Percentiles rank a stretch among this genome's conserved stretches.
These are phyloP conservation scores for Metschnikowia hibisci DNA, from an alignment of 805 yeast genomes.

Conservation along the genomic window DNA sequence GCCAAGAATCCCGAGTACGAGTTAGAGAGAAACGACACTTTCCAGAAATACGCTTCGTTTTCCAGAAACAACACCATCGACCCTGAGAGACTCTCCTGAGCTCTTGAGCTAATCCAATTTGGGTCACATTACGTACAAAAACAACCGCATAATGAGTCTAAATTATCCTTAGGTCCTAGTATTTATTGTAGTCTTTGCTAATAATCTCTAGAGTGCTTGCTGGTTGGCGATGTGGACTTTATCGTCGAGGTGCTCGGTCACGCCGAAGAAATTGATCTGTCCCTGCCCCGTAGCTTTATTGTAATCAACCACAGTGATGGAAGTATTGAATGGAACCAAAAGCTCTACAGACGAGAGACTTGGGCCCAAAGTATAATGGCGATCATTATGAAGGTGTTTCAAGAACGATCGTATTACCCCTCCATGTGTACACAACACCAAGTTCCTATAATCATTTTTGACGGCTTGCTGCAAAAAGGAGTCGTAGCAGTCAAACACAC, in stretches of 20 bases:
- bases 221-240: constrained; percentile 22
- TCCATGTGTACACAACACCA: constrained; percentile 72
- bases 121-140: not conserved
- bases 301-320: constrained; percentile 64
- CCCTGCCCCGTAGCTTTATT: constrained; percentile 40
- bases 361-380: constrained; percentile 34
- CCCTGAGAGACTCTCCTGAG: constrained; percentile 15
- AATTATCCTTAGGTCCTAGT: too few relatives aligned
- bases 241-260: constrained; percentile 64
- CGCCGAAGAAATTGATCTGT: constrained; percentile 53
- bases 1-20: constrained; percentile 61
- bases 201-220: constrained; percentile 1
- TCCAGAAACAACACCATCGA: constrained; percentile 49
- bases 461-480: constrained; percentile 36
- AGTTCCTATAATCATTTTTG: constrained; percentile 39
- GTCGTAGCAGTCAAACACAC: constrained; percentile 50
- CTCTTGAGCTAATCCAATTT: not conserved
- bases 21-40: constrained; percentile 59
- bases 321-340: constrained; percentile 70
- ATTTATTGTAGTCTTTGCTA: too few relatives aligned
- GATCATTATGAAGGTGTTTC: constrained; percentile 44
- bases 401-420: constrained; percentile 67
- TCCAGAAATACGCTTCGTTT: constrained; percentile 57
- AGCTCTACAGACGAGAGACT: constrained; percentile 39
- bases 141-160: not conserved